phyloP scores from a whole-genome alignment of 1,284 basidiomycete genomes.

The Cutaneotrichosporon cyanovorans region DNA sequence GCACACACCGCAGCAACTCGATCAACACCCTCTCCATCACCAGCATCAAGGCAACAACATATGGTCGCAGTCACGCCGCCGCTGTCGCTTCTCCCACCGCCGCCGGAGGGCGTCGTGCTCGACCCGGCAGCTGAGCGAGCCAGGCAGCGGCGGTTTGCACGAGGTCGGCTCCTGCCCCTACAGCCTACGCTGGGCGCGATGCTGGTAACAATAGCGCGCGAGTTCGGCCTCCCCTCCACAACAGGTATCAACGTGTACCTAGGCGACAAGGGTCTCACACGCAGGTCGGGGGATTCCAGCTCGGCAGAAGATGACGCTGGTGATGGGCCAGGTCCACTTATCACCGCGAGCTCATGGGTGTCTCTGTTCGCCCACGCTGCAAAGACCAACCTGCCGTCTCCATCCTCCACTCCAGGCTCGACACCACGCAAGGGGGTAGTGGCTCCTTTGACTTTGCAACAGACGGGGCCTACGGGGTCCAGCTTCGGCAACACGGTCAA shows the following conservation, averaged over 20 bases:
- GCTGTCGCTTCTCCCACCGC: slow-evolving; percentile 19
- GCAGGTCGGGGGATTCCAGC: not conserved
- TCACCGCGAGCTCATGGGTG: slow-evolving; percentile 33
- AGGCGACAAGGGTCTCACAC: slow-evolving; percentile 5
- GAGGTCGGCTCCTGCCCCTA: slow-evolving; percentile 38
- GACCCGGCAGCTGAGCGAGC: slow-evolving; percentile 16
- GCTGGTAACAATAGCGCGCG: slow-evolving; percentile 40
- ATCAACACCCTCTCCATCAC: too few relatives aligned
- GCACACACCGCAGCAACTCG: too few relatives aligned
- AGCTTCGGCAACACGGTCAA: not conserved
- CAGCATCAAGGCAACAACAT: slow-evolving; percentile 1
- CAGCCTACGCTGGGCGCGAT: slow-evolving; percentile 40
- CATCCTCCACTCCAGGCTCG: slow-evolving; percentile 1
- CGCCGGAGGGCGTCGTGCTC: not conserved
- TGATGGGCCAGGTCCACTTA: slow-evolving; percentile 26
- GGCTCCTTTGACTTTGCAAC: too few relatives aligned
- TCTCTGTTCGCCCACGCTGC: slow-evolving; percentile 24
- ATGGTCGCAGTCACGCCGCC: slow-evolving; percentile 41
- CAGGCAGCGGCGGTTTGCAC: slow-evolving; percentile 27
- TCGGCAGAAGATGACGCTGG: slow-evolving; percentile 18
- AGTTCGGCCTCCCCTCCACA: slow-evolving; percentile 41
- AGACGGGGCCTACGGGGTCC: too few relatives aligned
- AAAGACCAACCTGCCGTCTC: not conserved
- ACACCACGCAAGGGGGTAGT: slow-evolving; percentile 9
- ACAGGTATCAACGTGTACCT: slow-evolving; percentile 39